phyloP scores from a whole-genome alignment of 2,329 filamentous ascomycete genomes.

The Diaporthe citri region DNA sequence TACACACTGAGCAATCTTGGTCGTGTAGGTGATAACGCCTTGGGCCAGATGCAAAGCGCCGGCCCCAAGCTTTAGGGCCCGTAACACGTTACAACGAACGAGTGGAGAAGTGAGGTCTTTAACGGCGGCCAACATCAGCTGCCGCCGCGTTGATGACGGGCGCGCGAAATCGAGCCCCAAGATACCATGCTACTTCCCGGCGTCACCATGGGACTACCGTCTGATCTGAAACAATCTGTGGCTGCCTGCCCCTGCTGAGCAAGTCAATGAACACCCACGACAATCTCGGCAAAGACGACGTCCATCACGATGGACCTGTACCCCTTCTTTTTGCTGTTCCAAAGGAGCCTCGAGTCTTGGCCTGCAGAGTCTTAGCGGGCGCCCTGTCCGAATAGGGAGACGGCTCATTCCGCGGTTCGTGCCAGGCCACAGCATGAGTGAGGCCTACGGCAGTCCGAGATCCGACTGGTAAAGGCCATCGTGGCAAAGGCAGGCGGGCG shows the following conservation, averaged over 20 bases:
- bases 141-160: constrained; percentile 4
- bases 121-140: constrained; percentile 19
- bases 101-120: constrained; percentile 29
- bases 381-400: neutral
- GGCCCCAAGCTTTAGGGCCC: constrained; percentile 37
- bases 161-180: constrained; percentile 3
- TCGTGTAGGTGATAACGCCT: constrained; percentile 30
- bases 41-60: constrained; percentile 33
- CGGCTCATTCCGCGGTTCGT: constrained; percentile 29
- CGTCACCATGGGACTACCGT: constrained; percentile 22
- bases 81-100: constrained; percentile 37
- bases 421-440: constrained; percentile 37
- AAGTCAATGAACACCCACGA: constrained; percentile 9
- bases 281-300: constrained; percentile 23
- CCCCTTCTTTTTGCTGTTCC: neutral
- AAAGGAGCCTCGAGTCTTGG: neutral
- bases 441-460: constrained; percentile 40
- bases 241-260: constrained; percentile 6
- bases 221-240: constrained; percentile 34
- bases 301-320: neutral
- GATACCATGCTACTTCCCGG: constrained; percentile 33
- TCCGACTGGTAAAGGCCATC: constrained; percentile 8
- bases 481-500: constrained; percentile 40
- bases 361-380: neutral
- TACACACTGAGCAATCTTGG: constrained; percentile 32